These are phyloP conservation scores for Fusarium praegraminearum DNA, from an alignment of 2,329 filamentous ascomycete genomes.

Conservation along the genomic window DNA sequence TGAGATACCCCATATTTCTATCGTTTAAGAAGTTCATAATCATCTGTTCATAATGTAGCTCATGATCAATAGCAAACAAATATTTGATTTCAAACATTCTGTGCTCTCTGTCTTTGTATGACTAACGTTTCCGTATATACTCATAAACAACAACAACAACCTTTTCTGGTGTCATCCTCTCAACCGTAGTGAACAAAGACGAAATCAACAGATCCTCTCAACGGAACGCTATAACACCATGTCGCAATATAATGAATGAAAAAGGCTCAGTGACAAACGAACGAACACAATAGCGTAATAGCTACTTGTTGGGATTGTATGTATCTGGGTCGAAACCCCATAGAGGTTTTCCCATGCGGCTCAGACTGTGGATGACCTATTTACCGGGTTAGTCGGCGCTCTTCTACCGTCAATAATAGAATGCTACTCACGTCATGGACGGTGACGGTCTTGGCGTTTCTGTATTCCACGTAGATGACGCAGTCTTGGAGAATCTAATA, in stretches of 20 bases:
- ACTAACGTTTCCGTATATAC: neutral
- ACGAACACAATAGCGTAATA: too few species aligned
- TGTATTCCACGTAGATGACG: slow-evolving; percentile 65
- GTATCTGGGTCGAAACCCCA: slow-evolving; percentile 68
- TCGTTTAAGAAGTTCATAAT: slow-evolving; percentile 45
- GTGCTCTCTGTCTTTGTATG: neutral
- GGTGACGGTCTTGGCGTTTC: slow-evolving; percentile 71
- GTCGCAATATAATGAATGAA: neutral
- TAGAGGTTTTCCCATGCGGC: slow-evolving; percentile 63
- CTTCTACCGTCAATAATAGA: too few species aligned
- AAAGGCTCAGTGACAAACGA: neutral
- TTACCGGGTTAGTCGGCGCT: slow-evolving; percentile 14
- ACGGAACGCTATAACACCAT: slow-evolving; percentile 16
- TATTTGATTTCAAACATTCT: slow-evolving; percentile 9
- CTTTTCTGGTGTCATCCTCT: slow-evolving; percentile 10
- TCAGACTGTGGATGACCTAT: slow-evolving; percentile 67
- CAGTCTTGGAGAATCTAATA: slow-evolving; percentile 65
- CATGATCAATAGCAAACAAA: slow-evolving; percentile 27
- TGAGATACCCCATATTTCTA: slow-evolving; percentile 49
- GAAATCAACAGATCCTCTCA: slow-evolving; percentile 1
- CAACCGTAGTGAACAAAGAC: slow-evolving; percentile 3
- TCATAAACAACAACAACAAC: neutral
- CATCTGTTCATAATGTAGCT: slow-evolving; percentile 23
- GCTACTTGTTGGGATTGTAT: slow-evolving; percentile 31
- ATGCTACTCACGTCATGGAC: slow-evolving; percentile 66